Percentiles rank a stretch among this genome's conserved stretches.
These are phyloP conservation scores for Phalaenopsis equestris DNA, from an alignment of 106 monocot genomes.

Conservation along the genomic window DNA sequence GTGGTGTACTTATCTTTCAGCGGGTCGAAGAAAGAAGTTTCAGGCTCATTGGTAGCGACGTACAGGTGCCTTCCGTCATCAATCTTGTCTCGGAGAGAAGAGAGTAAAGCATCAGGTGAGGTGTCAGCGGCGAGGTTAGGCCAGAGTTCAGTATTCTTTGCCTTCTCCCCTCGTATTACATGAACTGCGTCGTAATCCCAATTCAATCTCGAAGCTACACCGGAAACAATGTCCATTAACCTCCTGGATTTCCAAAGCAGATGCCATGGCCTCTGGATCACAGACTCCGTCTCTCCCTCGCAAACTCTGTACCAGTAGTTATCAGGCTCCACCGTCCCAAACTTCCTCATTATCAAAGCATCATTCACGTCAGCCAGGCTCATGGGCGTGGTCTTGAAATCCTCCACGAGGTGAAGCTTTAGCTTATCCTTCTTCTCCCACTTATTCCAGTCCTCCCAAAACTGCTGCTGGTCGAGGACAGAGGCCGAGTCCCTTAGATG, in stretches of 20 bases:
- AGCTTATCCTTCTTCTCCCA: constrained; percentile 76
- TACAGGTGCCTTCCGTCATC: constrained; percentile 71
- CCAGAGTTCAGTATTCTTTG: constrained; percentile 46
- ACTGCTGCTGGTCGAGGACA: constrained; percentile 68
- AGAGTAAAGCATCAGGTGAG: constrained; percentile 51
- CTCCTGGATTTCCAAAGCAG: constrained; percentile 67
- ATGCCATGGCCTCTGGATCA: constrained; percentile 69
- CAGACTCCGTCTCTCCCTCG: constrained; percentile 73
- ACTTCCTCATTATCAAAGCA: constrained; percentile 79
- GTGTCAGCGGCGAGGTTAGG: constrained; percentile 57
- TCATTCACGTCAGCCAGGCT: constrained; percentile 47
- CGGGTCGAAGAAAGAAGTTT: constrained; percentile 53
- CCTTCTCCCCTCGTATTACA: constrained; percentile 69
- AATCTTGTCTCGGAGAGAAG: constrained; percentile 51
- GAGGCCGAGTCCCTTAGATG: constrained; percentile 72
- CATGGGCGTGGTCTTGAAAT: constrained; percentile 57
- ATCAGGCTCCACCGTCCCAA: constrained; percentile 79
- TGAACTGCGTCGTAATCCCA: constrained; percentile 86
- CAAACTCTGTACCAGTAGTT: constrained; percentile 97
- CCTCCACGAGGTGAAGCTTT: constrained; percentile 54
- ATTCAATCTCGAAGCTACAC: constrained; percentile 58
- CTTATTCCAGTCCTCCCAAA: constrained; percentile 73
- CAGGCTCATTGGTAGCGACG: constrained; percentile 57
- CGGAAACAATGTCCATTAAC: constrained; percentile 74
- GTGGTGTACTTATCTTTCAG: constrained; percentile 62